These are phyloP conservation scores for Cerioporus squamosus DNA, from an alignment of 1,284 basidiomycete species.

Conservation along the genomic window DNA sequence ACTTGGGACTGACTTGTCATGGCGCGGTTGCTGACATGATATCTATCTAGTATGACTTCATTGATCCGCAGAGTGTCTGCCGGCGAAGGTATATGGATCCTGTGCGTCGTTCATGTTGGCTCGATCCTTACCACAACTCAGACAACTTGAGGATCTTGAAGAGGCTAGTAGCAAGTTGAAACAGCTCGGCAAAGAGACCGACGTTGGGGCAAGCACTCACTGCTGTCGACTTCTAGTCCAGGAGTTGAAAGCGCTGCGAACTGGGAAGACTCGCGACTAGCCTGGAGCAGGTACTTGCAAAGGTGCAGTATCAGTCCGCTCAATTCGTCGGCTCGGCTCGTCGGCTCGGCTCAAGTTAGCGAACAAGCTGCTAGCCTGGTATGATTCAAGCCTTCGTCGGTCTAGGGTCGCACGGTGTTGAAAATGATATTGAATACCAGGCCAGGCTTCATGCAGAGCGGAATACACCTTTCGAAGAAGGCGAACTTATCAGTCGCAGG, in stretches of 20 bases:
- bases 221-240: conserved; percentile 31
- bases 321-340: conserved; percentile 27
- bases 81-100: conserved; percentile 13
- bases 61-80: conserved; percentile 60
- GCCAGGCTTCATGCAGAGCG: conserved; percentile 59
- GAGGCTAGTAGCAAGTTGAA: conserved; percentile 29
- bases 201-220: conserved; percentile 35
- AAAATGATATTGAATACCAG: too few relatives aligned
- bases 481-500: conserved; percentile 44
- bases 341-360: conserved; percentile 11
- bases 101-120: too few relatives aligned
- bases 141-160: conserved; percentile 13
- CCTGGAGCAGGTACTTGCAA: conserved; percentile 45
- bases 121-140: conserved; percentile 4
- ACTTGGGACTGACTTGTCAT: neutral
- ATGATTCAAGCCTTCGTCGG: too few relatives aligned
- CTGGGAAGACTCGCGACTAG: conserved; percentile 49
- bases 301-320: too few relatives aligned
- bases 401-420: too few relatives aligned
- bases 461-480: conserved; percentile 64
- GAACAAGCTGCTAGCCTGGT: conserved; percentile 43
- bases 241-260: conserved; percentile 45
- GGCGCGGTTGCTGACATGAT: neutral
- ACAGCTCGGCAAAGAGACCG: conserved; percentile 38
- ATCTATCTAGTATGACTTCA: conserved; percentile 79